phyloP scores from a whole-genome alignment of 441 rosid genomes.

The Theobroma grandiflorum region DNA sequence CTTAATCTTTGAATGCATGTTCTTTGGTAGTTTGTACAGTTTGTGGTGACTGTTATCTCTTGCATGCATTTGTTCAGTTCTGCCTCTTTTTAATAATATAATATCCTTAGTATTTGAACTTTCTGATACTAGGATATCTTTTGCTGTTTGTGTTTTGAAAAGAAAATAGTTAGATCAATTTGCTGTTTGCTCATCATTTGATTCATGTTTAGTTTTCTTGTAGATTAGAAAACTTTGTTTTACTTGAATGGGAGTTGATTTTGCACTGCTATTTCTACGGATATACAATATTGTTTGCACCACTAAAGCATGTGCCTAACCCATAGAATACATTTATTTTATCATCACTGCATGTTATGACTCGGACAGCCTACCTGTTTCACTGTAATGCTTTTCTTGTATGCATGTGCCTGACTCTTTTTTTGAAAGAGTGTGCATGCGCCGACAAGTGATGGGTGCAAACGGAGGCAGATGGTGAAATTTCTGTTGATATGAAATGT shows the following conservation, averaged over 20 bases:
- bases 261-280: background rate
- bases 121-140: background rate
- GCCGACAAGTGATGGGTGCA: background rate
- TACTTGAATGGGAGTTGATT: constrained; percentile 14
- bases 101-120: background rate
- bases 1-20: background rate
- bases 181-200: background rate
- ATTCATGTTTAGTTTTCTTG: background rate
- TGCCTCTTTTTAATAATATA: background rate
- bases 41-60: background rate
- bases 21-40: background rate
- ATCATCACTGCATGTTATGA: background rate
- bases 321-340: background rate
- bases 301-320: background rate
- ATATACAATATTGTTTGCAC: constrained; percentile 1
- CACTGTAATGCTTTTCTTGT: background rate
- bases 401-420: background rate
- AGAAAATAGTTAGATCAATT: background rate
- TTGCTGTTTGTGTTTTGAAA: background rate
- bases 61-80: background rate
- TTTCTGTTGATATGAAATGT: background rate
- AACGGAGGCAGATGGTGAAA: background rate
- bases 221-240: constrained; percentile 1
- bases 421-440: too few relatives aligned
- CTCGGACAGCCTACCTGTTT: background rate